phyloP scores from a whole-genome alignment of 176 grass and related monocot genomes.

The Coix lacrymajobi region DNA sequence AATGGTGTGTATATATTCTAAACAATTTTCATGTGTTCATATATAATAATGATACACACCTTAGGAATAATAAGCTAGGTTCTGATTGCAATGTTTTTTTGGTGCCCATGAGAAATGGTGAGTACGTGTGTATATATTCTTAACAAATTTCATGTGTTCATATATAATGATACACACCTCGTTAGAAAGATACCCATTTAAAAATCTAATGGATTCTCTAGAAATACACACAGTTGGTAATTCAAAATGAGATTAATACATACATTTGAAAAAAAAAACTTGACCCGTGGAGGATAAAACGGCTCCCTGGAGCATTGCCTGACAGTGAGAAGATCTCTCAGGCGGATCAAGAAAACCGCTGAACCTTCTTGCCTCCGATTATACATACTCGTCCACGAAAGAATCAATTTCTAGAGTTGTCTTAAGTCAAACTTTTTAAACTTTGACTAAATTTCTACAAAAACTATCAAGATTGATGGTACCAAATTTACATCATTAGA shows the following conservation, averaged over 20 bases:
- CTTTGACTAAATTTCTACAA: too few species aligned
- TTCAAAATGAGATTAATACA: background rate
- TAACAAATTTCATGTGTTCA: background rate
- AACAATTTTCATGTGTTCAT: background rate
- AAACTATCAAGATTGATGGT: too few species aligned
- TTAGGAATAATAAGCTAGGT: background rate
- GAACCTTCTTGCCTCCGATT: too few species aligned
- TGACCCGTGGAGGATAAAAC: too few species aligned
- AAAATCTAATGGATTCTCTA: background rate
- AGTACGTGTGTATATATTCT: background rate
- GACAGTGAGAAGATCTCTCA: too few species aligned
- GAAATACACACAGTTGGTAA: background rate
- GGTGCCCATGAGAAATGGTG: background rate
- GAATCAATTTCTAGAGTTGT: too few species aligned
- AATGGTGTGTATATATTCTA: background rate
- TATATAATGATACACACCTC: background rate
- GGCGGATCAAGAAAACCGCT: too few species aligned
- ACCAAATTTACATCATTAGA: too few species aligned
- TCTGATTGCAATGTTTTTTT: background rate
- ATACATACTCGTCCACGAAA: too few species aligned
- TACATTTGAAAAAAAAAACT: too few species aligned
- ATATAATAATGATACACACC: background rate
- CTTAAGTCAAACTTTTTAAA: too few species aligned
- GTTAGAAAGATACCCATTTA: background rate
- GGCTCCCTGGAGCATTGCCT: too few species aligned